Percentiles rank a stretch among this genome's conserved stretches.
Evolutionary conservation across 1,284 basidiomycete genomes (phyloP).

Genomic region (Baeospora myosura): DNA sequence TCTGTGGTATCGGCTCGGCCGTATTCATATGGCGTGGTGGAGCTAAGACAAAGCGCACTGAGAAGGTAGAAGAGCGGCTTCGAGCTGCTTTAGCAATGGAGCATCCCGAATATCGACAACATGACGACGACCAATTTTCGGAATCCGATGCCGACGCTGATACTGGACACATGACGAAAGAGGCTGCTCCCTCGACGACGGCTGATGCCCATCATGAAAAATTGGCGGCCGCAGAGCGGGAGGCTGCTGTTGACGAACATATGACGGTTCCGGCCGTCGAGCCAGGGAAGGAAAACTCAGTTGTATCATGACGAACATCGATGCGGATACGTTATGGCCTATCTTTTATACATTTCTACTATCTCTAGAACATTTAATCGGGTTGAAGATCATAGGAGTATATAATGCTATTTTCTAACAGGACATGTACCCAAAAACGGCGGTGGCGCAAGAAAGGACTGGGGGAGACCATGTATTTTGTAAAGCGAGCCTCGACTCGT

Average conservation of each 20-base stretch:
- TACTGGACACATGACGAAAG: background rate
- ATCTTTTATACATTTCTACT: no score
- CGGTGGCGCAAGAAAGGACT: no score
- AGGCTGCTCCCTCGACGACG: constrained; percentile 11
- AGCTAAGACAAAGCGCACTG: constrained; percentile 69
- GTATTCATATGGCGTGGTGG: constrained; percentile 77
- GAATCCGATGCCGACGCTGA: background rate
- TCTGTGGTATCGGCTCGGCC: constrained; percentile 76
- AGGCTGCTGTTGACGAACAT: constrained; percentile 26
- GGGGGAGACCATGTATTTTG: no score
- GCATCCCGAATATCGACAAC: constrained; percentile 10
- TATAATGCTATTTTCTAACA: no score
- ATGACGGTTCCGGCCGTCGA: constrained; percentile 32
- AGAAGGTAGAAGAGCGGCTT: constrained; percentile 66
- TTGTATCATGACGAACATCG: no score
- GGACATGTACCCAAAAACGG: no score
- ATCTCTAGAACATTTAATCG: no score
- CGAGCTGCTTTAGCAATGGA: constrained; percentile 57
- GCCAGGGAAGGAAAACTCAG: no score
- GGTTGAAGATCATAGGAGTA: no score
- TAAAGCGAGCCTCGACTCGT: no score
- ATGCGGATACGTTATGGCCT: no score
- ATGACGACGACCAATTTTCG: constrained; percentile 5
- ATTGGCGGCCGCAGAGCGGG: no score
- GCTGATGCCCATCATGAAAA: constrained; percentile 11